phyloP scores from a whole-genome alignment of 495 filamentous ascomycete genomes.

The Staphylotrichum tortipilum region DNA sequence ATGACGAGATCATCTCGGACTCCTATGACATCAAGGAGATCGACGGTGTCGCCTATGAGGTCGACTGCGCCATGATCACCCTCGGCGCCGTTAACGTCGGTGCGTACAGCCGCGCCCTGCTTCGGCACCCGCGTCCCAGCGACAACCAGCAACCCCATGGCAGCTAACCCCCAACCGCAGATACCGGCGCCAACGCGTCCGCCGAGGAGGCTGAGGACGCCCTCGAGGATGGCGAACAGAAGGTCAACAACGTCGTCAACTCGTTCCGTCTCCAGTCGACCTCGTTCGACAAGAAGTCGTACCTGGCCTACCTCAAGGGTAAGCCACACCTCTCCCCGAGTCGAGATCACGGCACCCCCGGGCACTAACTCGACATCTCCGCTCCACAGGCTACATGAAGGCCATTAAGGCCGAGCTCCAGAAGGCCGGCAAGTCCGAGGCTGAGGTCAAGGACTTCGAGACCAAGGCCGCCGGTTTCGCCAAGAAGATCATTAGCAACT shows the following conservation, averaged over 20 bases:
- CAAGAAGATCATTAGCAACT: constrained; percentile 75
- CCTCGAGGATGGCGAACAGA: constrained; percentile 56
- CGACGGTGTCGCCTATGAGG: constrained; percentile 73
- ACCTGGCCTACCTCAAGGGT: constrained; percentile 76
- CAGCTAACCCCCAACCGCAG: constrained; percentile 28
- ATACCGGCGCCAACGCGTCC: constrained; percentile 94
- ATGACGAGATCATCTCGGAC: constrained; percentile 93
- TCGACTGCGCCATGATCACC: constrained; percentile 81
- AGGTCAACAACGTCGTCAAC: constrained; percentile 91
- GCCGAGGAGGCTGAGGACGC: constrained; percentile 78
- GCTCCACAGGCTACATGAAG: constrained; percentile 73
- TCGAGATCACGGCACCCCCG: neutral
- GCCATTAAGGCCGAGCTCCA: constrained; percentile 61
- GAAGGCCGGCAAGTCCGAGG: constrained; percentile 49
- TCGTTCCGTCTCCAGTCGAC: constrained; percentile 80
- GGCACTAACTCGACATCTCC: neutral
- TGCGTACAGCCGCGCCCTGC: constrained; percentile 32
- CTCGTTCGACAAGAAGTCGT: constrained; percentile 74
- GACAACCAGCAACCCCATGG: too few species aligned
- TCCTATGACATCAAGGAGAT: constrained; percentile 71
- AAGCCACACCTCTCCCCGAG: constrained; percentile 19
- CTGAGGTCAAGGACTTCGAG: constrained; percentile 69
- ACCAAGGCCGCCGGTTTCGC: constrained; percentile 56
- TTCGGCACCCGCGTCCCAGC: too few species aligned
- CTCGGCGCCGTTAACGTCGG: constrained; percentile 64